Evolutionary conservation across 1,139 yeast species (phyloP).

Genomic region (Candida gigantensis): DNA sequence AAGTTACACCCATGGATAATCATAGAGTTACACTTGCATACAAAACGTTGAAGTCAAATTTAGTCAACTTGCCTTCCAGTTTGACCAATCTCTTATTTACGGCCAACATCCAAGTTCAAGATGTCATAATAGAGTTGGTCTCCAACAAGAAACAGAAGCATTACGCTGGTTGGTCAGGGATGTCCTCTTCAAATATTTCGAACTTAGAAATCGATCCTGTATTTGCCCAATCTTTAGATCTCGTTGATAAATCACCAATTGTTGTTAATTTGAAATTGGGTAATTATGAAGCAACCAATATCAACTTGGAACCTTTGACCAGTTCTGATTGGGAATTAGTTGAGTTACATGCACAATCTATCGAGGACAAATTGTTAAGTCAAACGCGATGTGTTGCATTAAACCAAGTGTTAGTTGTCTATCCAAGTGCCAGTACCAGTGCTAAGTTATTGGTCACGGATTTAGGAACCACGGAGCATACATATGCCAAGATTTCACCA

Average conservation of each 20-base stretch:
- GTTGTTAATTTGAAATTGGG: constrained; percentile 43
- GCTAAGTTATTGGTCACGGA: constrained; percentile 67
- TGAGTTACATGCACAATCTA: constrained; percentile 74
- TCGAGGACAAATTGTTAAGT: constrained; percentile 73
- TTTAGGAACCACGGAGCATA: constrained; percentile 50
- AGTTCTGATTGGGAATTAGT: constrained; percentile 90
- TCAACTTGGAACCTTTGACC: constrained; percentile 76
- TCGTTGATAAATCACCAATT: constrained; percentile 48
- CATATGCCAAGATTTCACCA: constrained; percentile 63
- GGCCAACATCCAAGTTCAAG: constrained; percentile 59
- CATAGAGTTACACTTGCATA: constrained; percentile 31
- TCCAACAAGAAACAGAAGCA: constrained; percentile 22
- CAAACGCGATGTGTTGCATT: constrained; percentile 78
- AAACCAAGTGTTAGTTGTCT: constrained; percentile 65
- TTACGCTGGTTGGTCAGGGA: constrained; percentile 87
- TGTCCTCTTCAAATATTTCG: constrained; percentile 33
- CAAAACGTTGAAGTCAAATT: constrained; percentile 49
- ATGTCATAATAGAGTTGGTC: constrained; percentile 55
- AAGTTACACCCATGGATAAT: constrained; percentile 50
- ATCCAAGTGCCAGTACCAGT: constrained; percentile 64
- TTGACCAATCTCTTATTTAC: constrained; percentile 50
- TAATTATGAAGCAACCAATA: constrained; percentile 54
- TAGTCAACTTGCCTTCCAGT: constrained; percentile 59
- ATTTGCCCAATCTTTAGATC: constrained; percentile 47
- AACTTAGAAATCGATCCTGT: constrained; percentile 43